Evolutionary conservation across 2,329 filamentous ascomycete species (phyloP), one percentile per base, ranked within the genome.

Genomic region (Ophiostoma piceae): DNA sequence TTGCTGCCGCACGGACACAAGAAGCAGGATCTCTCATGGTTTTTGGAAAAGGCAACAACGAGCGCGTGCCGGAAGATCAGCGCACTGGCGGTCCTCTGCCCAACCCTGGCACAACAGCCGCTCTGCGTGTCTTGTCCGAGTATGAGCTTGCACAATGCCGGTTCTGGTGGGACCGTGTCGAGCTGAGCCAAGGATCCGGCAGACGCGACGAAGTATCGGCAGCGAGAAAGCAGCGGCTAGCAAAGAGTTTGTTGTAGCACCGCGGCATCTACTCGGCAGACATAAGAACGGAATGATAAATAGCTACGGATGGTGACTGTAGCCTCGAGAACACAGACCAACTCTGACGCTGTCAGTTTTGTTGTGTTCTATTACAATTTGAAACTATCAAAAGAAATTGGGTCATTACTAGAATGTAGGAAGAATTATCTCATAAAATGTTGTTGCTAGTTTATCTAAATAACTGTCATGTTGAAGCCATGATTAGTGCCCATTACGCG

Each of bases 21-120:
- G n/a, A 57, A 12, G n/a, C 9, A 22, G 51, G n/a, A 26, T n/a
- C 32, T 16, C 19, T 74, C 29, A 75, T 75, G 14, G 80, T 89
- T 2, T 90, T 90, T 77, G 87, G 87, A 1, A 74, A 80, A 54
- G 87, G 85, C 2, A 89, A 89, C 73, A 81, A 87, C 73, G 86
- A 89, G 78, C 76, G 78, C 5, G 78, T 80, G 72, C 72, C 73
- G 22, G 32, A 62, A 1, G 60, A 26, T 16, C 43, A 68, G 11
- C 71, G 71, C 29, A n/a, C 3, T 0, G 74, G 72, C 29, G 72
- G 73, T 3, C 47, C 68, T 73, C 75, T 79, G 72, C 74, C 82
- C 72, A 67, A 77, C 29, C 74, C 70, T 12, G 87, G 85, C 1
- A 75, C 78, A 2, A 78, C 83, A 0, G 84, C 82, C 0, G 75